Evolutionary conservation across 2,329 filamentous ascomycete species (phyloP).

Genomic region (Plenodomus lindquistii): DNA sequence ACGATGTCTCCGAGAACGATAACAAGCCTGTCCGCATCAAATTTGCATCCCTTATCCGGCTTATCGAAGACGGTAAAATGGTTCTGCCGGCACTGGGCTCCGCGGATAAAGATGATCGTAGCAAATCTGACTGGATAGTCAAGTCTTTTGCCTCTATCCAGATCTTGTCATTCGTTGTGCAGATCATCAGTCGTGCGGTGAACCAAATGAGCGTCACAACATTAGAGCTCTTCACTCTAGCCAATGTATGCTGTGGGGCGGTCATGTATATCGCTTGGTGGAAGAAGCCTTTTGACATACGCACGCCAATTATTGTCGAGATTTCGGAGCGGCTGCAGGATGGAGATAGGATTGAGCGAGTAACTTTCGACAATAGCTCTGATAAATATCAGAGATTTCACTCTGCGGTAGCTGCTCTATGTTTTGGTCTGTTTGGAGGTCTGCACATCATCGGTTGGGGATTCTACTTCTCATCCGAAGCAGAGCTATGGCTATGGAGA

Average conservation of each 20-base stretch:
- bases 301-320: conserved; percentile 1
- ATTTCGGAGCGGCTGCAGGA: background rate
- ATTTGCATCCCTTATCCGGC: background rate
- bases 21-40: background rate
- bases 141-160: conserved; percentile 13
- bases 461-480: conserved; percentile 8
- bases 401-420: background rate
- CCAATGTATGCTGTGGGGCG: conserved; percentile 14
- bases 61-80: background rate
- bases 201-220: conserved; percentile 13
- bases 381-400: too few species aligned
- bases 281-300: conserved; percentile 22
- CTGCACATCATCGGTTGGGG: conserved; percentile 15
- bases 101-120: conserved; percentile 14
- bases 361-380: too few species aligned
- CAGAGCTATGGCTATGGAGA: conserved; percentile 16
- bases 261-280: conserved; percentile 11
- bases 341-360: background rate
- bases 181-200: conserved; percentile 11
- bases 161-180: conserved; percentile 13
- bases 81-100: background rate
- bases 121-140: conserved; percentile 14
- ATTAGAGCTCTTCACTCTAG: conserved; percentile 23
- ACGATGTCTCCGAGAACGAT: background rate
- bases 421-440: background rate